Conservation (phyloP, 805 yeast genomes). For the Candida lessepsii region DNA sequence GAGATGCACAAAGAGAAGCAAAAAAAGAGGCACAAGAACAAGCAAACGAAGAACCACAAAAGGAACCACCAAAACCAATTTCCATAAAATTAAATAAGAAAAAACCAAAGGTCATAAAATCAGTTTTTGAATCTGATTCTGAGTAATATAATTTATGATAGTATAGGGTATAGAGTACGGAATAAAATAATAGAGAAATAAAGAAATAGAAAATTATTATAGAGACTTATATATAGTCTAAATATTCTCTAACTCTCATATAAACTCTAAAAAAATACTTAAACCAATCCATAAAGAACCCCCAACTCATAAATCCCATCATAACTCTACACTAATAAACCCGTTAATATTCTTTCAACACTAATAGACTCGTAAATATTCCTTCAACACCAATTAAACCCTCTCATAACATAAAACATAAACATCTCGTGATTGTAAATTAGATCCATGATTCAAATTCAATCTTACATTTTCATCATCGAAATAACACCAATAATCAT, state of each 20-base stretch:
- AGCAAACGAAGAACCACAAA: not conserved
- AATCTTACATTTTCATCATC: slow-evolving; percentile 64
- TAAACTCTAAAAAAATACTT: no score
- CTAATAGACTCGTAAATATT: not conserved
- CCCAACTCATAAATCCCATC: no score
- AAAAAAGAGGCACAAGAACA: not conserved
- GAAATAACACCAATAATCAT: slow-evolving; percentile 67
- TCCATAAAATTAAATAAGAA: slow-evolving; percentile 4
- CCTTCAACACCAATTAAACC: slow-evolving; percentile 7
- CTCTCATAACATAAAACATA: slow-evolving; percentile 69
- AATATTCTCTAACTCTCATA: no score
- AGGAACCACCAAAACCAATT: slow-evolving; percentile 1
- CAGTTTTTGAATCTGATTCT: slow-evolving; percentile 8
- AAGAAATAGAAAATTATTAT: no score
- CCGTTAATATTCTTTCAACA: no score
- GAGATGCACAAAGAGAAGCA: not conserved
- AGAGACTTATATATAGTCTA: no score
- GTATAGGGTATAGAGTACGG: no score
- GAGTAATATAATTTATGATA: not conserved
- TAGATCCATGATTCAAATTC: slow-evolving; percentile 47
- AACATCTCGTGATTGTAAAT: slow-evolving; percentile 54
- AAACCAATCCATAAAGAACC: no score
- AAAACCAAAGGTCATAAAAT: slow-evolving; percentile 1
- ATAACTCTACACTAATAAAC: no score
- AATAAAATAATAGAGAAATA: no score